Evolutionary conservation across 2,329 filamentous ascomycete species (phyloP).

Genomic region (Xylaria sp.): DNA sequence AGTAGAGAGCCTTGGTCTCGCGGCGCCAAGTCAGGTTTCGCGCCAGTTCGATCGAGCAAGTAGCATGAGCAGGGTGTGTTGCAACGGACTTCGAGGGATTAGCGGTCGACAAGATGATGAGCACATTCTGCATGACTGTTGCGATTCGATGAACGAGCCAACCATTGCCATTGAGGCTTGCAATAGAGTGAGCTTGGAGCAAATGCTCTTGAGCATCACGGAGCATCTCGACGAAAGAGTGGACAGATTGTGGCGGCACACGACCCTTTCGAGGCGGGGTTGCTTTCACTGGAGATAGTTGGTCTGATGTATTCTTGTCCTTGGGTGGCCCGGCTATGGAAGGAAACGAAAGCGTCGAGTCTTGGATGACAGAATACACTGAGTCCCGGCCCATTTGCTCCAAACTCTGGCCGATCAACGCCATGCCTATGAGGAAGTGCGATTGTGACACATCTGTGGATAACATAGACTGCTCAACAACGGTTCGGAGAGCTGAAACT

Average conservation of each 20-base stretch:
- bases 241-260: conserved; percentile 33
- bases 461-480: conserved; percentile 47
- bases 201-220: conserved; percentile 68
- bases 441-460: conserved; percentile 48
- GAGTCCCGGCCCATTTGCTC: conserved; percentile 77
- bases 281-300: conserved; percentile 40
- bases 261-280: conserved; percentile 40
- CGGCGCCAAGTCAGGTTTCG: conserved; percentile 69
- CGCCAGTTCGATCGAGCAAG: conserved; percentile 68
- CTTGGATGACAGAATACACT: conserved; percentile 85
- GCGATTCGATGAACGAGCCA: conserved; percentile 65
- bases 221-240: conserved; percentile 61
- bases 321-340: conserved; percentile 54
- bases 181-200: conserved; percentile 63
- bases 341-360: conserved; percentile 89
- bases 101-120: conserved; percentile 67
- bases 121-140: conserved; percentile 65
- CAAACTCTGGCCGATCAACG: conserved; percentile 69
- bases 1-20: conserved; percentile 59
- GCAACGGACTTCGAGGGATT: conserved; percentile 49
- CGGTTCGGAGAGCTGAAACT: conserved; percentile 55
- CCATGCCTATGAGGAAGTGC: conserved; percentile 67
- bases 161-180: conserved; percentile 57
- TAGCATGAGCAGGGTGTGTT: conserved; percentile 59
- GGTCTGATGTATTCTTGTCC: conserved; percentile 45